Conservation (phyloP, 768 basidiomycete genomes). For the Pleurotus djamor region DNA sequence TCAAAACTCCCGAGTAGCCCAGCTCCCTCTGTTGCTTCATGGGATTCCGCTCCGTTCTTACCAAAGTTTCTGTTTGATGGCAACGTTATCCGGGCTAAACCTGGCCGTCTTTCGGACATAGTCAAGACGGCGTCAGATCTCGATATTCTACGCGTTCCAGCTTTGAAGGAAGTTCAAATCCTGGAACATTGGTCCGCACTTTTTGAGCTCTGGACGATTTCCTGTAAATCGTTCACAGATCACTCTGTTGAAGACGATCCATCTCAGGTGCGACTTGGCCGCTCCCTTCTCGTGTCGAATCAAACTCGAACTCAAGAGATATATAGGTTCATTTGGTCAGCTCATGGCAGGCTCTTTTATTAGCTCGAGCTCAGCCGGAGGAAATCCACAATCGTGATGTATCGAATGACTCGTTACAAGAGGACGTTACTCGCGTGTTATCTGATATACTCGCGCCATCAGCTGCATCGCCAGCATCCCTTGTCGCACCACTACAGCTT, state of each 20-base stretch:
- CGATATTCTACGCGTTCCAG: constrained; percentile 21
- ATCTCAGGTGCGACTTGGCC: constrained; percentile 9
- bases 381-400: constrained; percentile 34
- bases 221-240: neutral
- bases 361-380: constrained; percentile 42
- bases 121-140: constrained; percentile 23
- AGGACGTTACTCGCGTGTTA: constrained; percentile 27
- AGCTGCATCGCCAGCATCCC: neutral
- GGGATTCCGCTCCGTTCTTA: constrained; percentile 7
- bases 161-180: constrained; percentile 36
- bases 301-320: neutral
- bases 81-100: constrained; percentile 25
- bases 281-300: neutral
- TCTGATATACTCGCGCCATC: constrained; percentile 27
- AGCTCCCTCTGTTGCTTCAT: neutral
- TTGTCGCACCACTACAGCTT: neutral
- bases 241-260: neutral
- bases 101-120: constrained; percentile 18
- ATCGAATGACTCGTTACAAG: constrained; percentile 16
- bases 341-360: constrained; percentile 58
- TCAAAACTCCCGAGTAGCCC: constrained; percentile 11
- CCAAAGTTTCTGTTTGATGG: constrained; percentile 42
- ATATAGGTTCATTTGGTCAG: constrained; percentile 35
- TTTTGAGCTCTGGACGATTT: neutral
- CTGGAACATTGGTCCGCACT: constrained; percentile 28